Evolutionary conservation across 148 eudicot genomes (phyloP), one percentile per base, ranked within the genome.

Genomic region (Camellia granthamiana): DNA sequence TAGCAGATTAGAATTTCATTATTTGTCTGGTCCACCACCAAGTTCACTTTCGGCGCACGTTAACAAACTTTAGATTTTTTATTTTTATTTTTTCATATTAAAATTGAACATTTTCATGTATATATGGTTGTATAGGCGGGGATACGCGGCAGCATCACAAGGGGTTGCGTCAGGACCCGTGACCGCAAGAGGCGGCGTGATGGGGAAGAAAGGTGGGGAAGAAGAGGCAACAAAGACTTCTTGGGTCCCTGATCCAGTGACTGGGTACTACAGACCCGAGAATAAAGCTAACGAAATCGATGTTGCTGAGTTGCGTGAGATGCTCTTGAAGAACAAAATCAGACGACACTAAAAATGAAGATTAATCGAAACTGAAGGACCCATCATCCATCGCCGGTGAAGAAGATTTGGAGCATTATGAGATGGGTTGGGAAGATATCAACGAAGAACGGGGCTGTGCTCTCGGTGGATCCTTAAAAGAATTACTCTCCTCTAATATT

Each of bases 241-340:
- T 6, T 94, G 98, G 98, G 84, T 89, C 19, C 98, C 98, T 2
- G 98, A 94, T 81, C 98, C 98, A 0, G 89, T 84, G 5, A 94
- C 98, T 49, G 98, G 98, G 0, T 91, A 84, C 83, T 94, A 94
- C 92, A 79, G 90, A 21, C 98, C 98, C 19, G 97, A 91, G 58
- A 90, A 86, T 78, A 89, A 86, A 3, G 82, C 87, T 0, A 78
- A 84, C 14, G 91, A 94, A 63, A 85, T 91, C 63, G 93, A 94
- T 66, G 95, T 86, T 1, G 92, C 93, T 5, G 95, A 94, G 79
- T 83, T 92, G 18, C 89, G 95, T 2, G 84, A 84, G 82, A 79
- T 89, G 74, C 86, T 90, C 61, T 72, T 88, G 19, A 92, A 86
- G n/a, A 85, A 88, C 83, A 91, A 87, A 82, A 77, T 58, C 60